A percentile compares a stretch with the other conserved stretches of the same genome.
Conservation (phyloP, 495 filamentous ascomycete genomes). For the Talaromyces wortmannii region DNA sequence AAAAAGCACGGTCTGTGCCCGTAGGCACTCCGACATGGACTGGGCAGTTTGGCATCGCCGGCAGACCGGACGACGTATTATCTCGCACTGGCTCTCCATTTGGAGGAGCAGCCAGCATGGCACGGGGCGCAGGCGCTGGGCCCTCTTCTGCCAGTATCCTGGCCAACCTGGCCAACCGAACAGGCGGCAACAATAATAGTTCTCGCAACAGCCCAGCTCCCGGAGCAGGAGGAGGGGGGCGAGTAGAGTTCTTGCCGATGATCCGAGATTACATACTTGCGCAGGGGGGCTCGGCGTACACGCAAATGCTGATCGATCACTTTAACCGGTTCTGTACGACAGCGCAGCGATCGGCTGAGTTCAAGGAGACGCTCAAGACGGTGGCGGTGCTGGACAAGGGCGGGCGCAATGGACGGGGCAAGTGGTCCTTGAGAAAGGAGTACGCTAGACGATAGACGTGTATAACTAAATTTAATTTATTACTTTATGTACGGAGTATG, state of each 20-base stretch:
- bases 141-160: constrained; percentile 53
- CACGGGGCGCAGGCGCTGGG: constrained; percentile 28
- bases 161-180: constrained; percentile 49
- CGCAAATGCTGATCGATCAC: constrained; percentile 73
- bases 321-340: constrained; percentile 60
- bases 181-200: constrained; percentile 19
- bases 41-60: constrained; percentile 69
- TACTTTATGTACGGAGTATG: no score
- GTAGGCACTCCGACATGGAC: constrained; percentile 94
- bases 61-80: constrained; percentile 35
- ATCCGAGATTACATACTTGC: constrained; percentile 66
- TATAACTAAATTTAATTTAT: no score
- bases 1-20: constrained; percentile 61
- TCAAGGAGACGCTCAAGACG: constrained; percentile 53
- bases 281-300: constrained; percentile 66
- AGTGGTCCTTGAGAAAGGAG: constrained; percentile 57
- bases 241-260: constrained; percentile 57
- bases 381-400: constrained; percentile 53
- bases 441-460: constrained; percentile 20
- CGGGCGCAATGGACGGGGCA: constrained; percentile 44
- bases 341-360: constrained; percentile 49
- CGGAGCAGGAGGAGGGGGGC: constrained; percentile 17
- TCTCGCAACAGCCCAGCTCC: constrained; percentile 21
- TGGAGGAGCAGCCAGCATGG: constrained; percentile 20
- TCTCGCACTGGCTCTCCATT: constrained; percentile 5